Evolutionary conservation across 345 rosid genomes (phyloP).

Genomic region (Cardamine resedifolia): DNA sequence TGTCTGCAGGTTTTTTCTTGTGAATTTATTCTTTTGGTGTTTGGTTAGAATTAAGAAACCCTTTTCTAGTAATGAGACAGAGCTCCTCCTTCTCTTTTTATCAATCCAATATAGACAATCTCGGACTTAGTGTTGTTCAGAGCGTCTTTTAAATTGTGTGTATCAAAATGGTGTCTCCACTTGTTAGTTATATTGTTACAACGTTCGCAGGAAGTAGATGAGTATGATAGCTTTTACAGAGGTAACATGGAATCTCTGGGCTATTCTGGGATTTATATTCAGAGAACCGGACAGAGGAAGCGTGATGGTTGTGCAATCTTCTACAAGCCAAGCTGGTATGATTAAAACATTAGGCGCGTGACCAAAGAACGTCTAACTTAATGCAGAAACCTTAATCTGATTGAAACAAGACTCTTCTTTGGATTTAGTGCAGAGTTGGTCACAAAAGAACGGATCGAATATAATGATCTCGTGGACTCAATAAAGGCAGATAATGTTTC

Average conservation of each 20-base stretch:
- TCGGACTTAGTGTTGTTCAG: too few relatives aligned
- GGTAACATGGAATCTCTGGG: slow-evolving; percentile 59
- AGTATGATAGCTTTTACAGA: slow-evolving; percentile 75
- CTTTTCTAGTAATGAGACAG: neutral
- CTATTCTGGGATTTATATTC: slow-evolving; percentile 70
- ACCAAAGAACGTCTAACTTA: neutral
- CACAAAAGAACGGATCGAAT: slow-evolving; percentile 69
- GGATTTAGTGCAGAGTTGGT: slow-evolving; percentile 79
- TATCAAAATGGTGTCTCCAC: neutral
- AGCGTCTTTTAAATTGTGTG: neutral
- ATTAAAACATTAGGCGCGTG: neutral
- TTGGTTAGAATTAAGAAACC: neutral
- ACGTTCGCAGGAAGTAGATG: slow-evolving; percentile 79
- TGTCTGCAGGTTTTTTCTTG: slow-evolving; percentile 69
- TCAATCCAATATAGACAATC: neutral
- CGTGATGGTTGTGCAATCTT: slow-evolving; percentile 94
- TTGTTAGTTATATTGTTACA: slow-evolving; percentile 22
- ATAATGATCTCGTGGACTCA: slow-evolving; percentile 76
- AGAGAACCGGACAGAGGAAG: slow-evolving; percentile 76
- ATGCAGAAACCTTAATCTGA: slow-evolving; percentile 14
- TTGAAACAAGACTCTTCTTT: slow-evolving; percentile 16
- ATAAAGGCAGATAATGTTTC: slow-evolving; percentile 41
- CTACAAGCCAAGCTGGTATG: slow-evolving; percentile 67
- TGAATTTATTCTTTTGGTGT: neutral
- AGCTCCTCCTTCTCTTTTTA: neutral